Conservation (phyloP, 2,329 filamentous ascomycete genomes). For the Pestalotiopsis sp. region DNA sequence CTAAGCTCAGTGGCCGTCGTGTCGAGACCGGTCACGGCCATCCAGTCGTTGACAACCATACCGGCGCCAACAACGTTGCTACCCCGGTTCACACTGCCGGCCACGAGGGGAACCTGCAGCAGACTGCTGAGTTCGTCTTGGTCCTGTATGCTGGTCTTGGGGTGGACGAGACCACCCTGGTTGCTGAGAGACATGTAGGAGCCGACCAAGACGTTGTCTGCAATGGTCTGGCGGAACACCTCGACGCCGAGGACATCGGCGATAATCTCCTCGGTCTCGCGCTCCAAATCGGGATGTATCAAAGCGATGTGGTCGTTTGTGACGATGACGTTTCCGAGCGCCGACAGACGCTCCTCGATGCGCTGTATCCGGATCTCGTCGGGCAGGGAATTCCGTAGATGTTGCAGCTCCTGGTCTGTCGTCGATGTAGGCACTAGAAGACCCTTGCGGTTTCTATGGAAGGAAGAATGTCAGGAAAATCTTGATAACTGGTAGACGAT, state of each 20-base stretch:
- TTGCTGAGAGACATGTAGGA: conserved; percentile 97
- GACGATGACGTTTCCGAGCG: conserved; percentile 95
- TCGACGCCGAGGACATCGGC: conserved; percentile 90
- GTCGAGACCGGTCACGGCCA: conserved; percentile 90
- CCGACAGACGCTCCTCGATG: conserved; percentile 95
- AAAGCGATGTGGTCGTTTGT: conserved; percentile 96
- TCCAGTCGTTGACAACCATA: conserved; percentile 98
- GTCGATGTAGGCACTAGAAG: conserved; percentile 95
- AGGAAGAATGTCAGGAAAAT: not conserved
- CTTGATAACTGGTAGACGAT: not conserved
- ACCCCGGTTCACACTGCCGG: conserved; percentile 90
- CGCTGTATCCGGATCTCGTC: conserved; percentile 92
- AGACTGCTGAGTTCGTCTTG: conserved; percentile 95
- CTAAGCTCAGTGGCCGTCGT: conserved; percentile 97
- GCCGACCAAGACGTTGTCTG: conserved; percentile 94
- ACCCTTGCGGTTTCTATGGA: conserved; percentile 83
- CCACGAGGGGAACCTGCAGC: conserved; percentile 93
- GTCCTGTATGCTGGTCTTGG: conserved; percentile 95
- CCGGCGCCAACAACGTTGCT: conserved; percentile 94
- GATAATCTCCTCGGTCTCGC: conserved; percentile 98
- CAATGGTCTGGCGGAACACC: conserved; percentile 91
- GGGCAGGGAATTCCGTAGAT: conserved; percentile 92
- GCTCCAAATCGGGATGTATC: conserved; percentile 93
- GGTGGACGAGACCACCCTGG: conserved; percentile 94
- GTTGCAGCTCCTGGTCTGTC: conserved; percentile 97